Conservation (phyloP, 208 protist genomes). For the Porcisia hertigi region DNA sequence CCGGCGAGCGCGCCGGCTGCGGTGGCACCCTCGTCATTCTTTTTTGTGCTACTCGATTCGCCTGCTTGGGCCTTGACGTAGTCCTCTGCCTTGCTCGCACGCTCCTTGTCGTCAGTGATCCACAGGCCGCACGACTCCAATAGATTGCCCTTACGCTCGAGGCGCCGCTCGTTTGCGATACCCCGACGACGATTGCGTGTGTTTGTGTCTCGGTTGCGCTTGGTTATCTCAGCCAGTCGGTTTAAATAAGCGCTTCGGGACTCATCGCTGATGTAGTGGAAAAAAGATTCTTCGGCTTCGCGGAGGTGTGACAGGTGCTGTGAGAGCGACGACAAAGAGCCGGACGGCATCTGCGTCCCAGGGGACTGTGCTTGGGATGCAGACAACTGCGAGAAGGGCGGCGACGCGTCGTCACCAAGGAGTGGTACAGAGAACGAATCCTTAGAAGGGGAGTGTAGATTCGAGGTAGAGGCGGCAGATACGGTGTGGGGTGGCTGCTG, state of each 20-base stretch:
- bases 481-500: constrained; percentile 15
- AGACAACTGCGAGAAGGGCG: constrained; percentile 6
- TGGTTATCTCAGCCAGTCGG: constrained; percentile 63
- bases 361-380: constrained; percentile 18
- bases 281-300: constrained; percentile 50
- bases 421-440: not conserved
- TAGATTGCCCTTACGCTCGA: constrained; percentile 61
- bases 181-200: constrained; percentile 48
- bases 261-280: constrained; percentile 59
- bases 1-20: constrained; percentile 1
- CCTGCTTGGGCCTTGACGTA: constrained; percentile 43
- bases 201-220: constrained; percentile 58
- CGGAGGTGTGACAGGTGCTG: constrained; percentile 46
- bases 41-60: constrained; percentile 9
- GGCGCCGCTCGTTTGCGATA: constrained; percentile 63
- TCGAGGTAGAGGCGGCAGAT: not conserved
- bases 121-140: constrained; percentile 73
- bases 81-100: constrained; percentile 48
- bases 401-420: constrained; percentile 2
- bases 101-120: constrained; percentile 66
- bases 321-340: constrained; percentile 12
- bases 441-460: not conserved
- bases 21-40: constrained; percentile 14
- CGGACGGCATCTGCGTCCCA: not conserved
- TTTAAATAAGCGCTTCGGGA: constrained; percentile 60